Evolutionary conservation across 2,329 filamentous ascomycete genomes (phyloP), one percentile per base, ranked within the genome.

Genomic region (Epichloe glyceriae): DNA sequence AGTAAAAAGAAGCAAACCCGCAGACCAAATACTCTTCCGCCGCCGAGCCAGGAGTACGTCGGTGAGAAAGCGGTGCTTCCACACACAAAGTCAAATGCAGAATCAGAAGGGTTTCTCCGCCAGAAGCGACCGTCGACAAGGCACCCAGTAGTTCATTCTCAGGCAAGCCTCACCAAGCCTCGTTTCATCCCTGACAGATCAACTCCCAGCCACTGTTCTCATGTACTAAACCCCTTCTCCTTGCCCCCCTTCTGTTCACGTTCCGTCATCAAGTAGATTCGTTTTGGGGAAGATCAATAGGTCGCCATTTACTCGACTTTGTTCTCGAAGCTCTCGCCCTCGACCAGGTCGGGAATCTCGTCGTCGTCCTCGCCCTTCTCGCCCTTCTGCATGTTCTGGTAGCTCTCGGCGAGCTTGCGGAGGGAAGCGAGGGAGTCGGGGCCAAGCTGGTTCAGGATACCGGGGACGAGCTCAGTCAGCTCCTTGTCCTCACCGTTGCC

Each of bases 401-500:
- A 98, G 81, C 86, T 94, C 82, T 98, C 93, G 63, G 93, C 93
- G 57, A 98, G 82, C 80, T 97, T 97, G 73, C 93, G 88, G 67
- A 98, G 88, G 57, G 89, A 95, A 55, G 93, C 93, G 54, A 98
- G 86, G 57, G 88, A 95, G 79, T 98, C 93, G 66, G 93, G 93
- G 66, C 93, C 93, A 57, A 98, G 88, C 79, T 98, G 93, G 85
- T 97, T 98, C 58, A 98, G 87, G 75, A 98, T 98, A 59, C 93
- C 93, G 64, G 93, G 93, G 60, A 98, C 93, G 64, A 98, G 89
- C 79, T 98, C 93, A 56, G 93, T 98, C 61, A 98, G 87, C 78
- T 98, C 93, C 83, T 98, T 98, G 76, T 98, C 93, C 78, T 98
- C 93, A 60, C 91, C 93, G 71, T 88, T 85, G 63, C 93, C 93